A percentile compares a stretch with the other conserved stretches of the same genome.
phyloP scores from a whole-genome alignment of 306 rosid genomes.

The Arachis stenosperma region DNA sequence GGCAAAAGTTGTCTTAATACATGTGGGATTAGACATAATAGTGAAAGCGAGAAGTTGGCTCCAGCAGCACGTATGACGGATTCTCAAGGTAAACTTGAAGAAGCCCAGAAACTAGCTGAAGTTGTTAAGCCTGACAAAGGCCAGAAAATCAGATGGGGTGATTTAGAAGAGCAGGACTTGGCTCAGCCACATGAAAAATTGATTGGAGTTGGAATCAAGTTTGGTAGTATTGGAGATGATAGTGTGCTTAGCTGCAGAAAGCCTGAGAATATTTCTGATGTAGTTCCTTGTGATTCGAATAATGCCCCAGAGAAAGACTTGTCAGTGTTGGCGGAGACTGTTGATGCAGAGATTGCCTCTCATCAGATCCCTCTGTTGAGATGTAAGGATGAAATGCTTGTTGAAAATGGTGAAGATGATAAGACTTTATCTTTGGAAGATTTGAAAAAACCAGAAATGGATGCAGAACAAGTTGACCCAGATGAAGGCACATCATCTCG shows the following conservation, averaged over 20 bases:
- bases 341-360: constrained; percentile 46
- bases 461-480: constrained; percentile 42
- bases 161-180: constrained; percentile 61
- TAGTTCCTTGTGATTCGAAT: constrained; percentile 38
- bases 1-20: constrained; percentile 36
- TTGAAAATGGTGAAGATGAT: constrained; percentile 46
- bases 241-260: constrained; percentile 57
- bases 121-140: constrained; percentile 51
- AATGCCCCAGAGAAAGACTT: constrained; percentile 48
- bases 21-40: constrained; percentile 42
- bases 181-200: constrained; percentile 54
- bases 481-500: constrained; percentile 43
- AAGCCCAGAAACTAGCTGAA: constrained; percentile 44
- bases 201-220: constrained; percentile 76
- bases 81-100: constrained; percentile 52
- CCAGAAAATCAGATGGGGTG: constrained; percentile 66
- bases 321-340: constrained; percentile 16
- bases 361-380: constrained; percentile 41
- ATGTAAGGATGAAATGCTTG: constrained; percentile 42
- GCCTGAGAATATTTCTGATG: constrained; percentile 46
- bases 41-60: constrained; percentile 49
- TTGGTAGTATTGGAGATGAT: constrained; percentile 88
- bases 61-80: constrained; percentile 36
- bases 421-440: constrained; percentile 45
- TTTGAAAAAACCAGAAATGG: constrained; percentile 33